These are phyloP conservation scores for Pseudoneurospora amorphoporcata DNA, from an alignment of 495 filamentous ascomycete species.

Conservation along the genomic window DNA sequence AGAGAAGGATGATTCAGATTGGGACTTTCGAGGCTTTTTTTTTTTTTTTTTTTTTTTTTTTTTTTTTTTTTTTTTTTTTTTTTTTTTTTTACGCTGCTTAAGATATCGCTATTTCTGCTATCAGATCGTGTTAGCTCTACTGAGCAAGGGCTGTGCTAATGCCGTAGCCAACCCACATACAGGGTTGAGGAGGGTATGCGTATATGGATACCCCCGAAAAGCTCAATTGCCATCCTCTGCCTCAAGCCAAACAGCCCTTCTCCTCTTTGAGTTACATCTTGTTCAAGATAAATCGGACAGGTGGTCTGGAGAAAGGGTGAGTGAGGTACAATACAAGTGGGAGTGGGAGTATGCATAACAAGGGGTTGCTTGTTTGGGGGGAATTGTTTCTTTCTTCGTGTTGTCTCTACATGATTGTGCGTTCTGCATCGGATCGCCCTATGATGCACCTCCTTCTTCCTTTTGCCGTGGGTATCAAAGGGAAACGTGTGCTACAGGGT, in stretches of 20 bases:
- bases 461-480: not conserved
- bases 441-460: not conserved
- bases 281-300: not conserved
- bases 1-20: not conserved
- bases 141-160: not conserved
- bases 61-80: not conserved
- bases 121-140: not conserved
- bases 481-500: not conserved
- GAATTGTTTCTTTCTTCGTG: not conserved
- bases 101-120: not conserved
- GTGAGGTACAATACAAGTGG: not conserved
- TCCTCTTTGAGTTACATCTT: not conserved
- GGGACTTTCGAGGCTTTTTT: not conserved
- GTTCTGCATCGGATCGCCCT: not conserved
- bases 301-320: not conserved
- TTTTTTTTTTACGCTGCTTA: not conserved
- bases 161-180: not conserved
- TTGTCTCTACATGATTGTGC: not conserved
- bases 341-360: not conserved
- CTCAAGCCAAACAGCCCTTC: not conserved
- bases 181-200: not conserved
- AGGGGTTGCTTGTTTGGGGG: not conserved
- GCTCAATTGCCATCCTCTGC: not conserved
- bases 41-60: not conserved
- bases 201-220: not conserved